Percentiles rank a stretch among this genome's conserved stretches.
Evolutionary conservation across 495 filamentous ascomycete species (phyloP).

Genomic region (Penicillium ochrochloron): DNA sequence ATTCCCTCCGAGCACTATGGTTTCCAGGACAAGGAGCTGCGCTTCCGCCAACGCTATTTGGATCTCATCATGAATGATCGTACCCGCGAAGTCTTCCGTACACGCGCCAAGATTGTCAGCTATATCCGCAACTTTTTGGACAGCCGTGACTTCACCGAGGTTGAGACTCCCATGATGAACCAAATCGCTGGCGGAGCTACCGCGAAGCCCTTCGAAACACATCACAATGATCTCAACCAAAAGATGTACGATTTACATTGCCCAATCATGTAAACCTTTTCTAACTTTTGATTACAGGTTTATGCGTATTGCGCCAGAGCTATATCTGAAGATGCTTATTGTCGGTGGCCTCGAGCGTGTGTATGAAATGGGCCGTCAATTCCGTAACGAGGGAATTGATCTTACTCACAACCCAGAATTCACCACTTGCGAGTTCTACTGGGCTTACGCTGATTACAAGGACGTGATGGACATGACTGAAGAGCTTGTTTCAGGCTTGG

Average conservation of each 20-base stretch:
- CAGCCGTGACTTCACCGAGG: conserved; percentile 81
- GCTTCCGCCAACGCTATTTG: conserved; percentile 88
- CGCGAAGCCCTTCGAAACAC: conserved; percentile 91
- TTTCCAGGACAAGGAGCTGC: conserved; percentile 91
- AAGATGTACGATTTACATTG: not conserved
- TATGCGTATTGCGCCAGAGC: conserved; percentile 92
- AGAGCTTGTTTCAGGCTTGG: conserved; percentile 89
- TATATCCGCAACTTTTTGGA: conserved; percentile 91
- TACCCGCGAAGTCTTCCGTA: conserved; percentile 78
- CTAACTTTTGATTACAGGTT: conserved; percentile 60
- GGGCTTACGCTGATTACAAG: conserved; percentile 90
- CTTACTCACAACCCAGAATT: conserved; percentile 99
- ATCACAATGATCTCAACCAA: conserved; percentile 93
- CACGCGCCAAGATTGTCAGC: conserved; percentile 79
- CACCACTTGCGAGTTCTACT: conserved; percentile 97
- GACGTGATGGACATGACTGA: conserved; percentile 94
- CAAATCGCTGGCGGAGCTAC: conserved; percentile 94
- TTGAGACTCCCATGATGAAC: conserved; percentile 99
- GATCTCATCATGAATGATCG: conserved; percentile 95
- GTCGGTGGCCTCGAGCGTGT: conserved; percentile 92
- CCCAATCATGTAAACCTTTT: not conserved
- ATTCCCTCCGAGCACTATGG: conserved; percentile 91
- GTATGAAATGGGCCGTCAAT: conserved; percentile 89
- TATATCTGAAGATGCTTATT: conserved; percentile 95
- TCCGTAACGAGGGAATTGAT: conserved; percentile 96